Percentiles rank a stretch among this genome's conserved stretches.
These are phyloP conservation scores for Oxytropis ochrocephala DNA, from an alignment of 306 rosid genomes.

Conservation along the genomic window DNA sequence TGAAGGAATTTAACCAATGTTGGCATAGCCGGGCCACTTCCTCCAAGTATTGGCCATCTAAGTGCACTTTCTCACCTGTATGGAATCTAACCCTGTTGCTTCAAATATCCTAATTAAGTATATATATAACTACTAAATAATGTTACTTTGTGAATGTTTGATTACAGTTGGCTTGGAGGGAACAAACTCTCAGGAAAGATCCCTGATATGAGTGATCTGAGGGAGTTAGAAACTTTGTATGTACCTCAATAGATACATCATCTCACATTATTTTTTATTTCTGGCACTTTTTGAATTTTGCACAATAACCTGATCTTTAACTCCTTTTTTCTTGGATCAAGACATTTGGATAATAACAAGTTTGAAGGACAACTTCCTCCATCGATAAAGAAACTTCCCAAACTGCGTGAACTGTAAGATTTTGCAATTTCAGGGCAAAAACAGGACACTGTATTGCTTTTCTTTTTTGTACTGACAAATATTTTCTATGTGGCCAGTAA, in stretches of 20 bases:
- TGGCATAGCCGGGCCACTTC: slow-evolving; percentile 54
- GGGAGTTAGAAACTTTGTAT: slow-evolving; percentile 60
- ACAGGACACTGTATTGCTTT: background rate
- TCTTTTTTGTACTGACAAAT: background rate
- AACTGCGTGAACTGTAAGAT: slow-evolving; percentile 63
- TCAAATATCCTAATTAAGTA: background rate
- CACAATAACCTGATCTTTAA: background rate
- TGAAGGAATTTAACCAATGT: slow-evolving; percentile 62
- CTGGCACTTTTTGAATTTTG: slow-evolving; percentile 3
- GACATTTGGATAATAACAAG: slow-evolving; percentile 81
- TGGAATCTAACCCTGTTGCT: slow-evolving; percentile 20
- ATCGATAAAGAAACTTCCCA: slow-evolving; percentile 42
- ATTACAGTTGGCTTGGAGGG: slow-evolving; percentile 62
- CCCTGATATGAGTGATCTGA: slow-evolving; percentile 56
- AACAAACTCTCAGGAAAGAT: slow-evolving; percentile 66
- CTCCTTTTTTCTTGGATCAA: slow-evolving; percentile 10
- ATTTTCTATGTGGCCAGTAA: background rate
- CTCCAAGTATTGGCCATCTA: slow-evolving; percentile 46
- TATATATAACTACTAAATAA: background rate
- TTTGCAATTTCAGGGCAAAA: background rate
- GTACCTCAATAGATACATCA: slow-evolving; percentile 18
- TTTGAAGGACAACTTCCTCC: slow-evolving; percentile 61
- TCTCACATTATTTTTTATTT: background rate
- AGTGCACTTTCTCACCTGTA: slow-evolving; percentile 58
- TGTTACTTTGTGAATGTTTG: slow-evolving; percentile 8